Evolutionary conservation across 805 yeast species (phyloP), one percentile per base, ranked within the genome.

Genomic region (Suhomyces prunicola): DNA sequence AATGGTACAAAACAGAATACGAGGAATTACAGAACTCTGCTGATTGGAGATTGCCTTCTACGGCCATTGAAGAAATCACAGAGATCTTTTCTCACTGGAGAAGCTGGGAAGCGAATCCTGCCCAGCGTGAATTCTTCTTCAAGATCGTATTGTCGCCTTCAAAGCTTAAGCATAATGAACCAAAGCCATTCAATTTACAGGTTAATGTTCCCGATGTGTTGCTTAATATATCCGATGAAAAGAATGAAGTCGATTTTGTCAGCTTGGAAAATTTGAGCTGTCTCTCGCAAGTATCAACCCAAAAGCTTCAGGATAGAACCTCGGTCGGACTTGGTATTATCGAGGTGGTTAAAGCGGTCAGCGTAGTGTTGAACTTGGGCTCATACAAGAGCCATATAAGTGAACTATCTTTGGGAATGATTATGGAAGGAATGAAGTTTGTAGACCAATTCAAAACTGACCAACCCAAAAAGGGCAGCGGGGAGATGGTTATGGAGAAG

Each of bases 81-180:
- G 70, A 76, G 3, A 76, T 84, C 1, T 90, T 91, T 60, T 74
- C 85, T 0, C 74, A 78, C 12, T 94, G 98, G 97, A 82, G 97
- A 74, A 83, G 84, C 54, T 92, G 98, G 97, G 99, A 93, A 60
- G 86, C 88, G 44, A 76, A 84, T 31, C 82, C 82, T 60, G 79
- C 84, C 22, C 78, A 79, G n/a, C 72, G 79, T 39, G 79, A 85
- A 50, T 81, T 75, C 51, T 73, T 88, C 23, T 83, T 87, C 60
- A 67, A 68, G 59, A 39, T 57, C 55, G 10, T 50, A 59, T 8
- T 49, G 68, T 4, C 29, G 33, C 15, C 48, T 23, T 39, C 42
- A 9, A 39, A 39, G 7, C 17, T 36, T 12, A 36, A 15, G 9
- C 17, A 24, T 24, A 23, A 27, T 8, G 41, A 29, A 19, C n/a